phyloP scores from a whole-genome alignment of 164 flowering plant genomes.

The Annona squamosa region DNA sequence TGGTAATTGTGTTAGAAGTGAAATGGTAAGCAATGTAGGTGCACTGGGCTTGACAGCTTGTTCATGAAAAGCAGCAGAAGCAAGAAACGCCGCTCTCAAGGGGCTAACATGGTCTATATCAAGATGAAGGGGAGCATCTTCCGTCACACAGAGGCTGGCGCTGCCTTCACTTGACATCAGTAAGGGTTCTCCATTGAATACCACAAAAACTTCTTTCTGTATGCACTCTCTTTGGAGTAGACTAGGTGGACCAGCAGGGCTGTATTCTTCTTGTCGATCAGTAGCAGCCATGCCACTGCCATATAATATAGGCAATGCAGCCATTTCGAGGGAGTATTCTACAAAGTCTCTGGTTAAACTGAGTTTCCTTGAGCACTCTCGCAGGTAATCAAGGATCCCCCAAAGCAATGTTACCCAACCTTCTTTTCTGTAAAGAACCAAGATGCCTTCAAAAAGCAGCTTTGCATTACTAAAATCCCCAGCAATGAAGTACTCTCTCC shows the following conservation, averaged over 20 bases:
- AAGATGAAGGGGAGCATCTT: constrained; percentile 58
- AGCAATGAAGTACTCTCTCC: constrained; percentile 58
- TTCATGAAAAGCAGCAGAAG: constrained; percentile 91
- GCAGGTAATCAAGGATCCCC: constrained; percentile 81
- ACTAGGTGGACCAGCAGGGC: constrained; percentile 75
- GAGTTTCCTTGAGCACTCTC: constrained; percentile 71
- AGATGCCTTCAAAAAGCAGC: constrained; percentile 46
- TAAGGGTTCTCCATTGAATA: constrained; percentile 40
- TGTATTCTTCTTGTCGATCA: constrained; percentile 38
- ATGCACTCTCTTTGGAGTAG: constrained; percentile 48
- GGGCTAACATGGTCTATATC: constrained; percentile 96
- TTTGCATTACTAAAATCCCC: constrained; percentile 65
- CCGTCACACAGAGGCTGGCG: constrained; percentile 25
- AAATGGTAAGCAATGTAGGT: constrained; percentile 55
- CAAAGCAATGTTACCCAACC: constrained; percentile 88
- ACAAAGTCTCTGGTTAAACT: constrained; percentile 56
- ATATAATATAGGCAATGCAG: constrained; percentile 72
- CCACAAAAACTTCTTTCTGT: constrained; percentile 60
- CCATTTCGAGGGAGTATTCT: constrained; percentile 96
- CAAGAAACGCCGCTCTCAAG: constrained; percentile 72
- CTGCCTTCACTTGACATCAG: constrained; percentile 24
- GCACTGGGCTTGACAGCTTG: constrained; percentile 73
- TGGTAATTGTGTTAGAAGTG: constrained; percentile 81
- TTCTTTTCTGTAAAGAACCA: constrained; percentile 68
- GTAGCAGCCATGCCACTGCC: constrained; percentile 15